Evolutionary conservation across 441 rosid species (phyloP).

Genomic region (Syzygium syzygioides): DNA sequence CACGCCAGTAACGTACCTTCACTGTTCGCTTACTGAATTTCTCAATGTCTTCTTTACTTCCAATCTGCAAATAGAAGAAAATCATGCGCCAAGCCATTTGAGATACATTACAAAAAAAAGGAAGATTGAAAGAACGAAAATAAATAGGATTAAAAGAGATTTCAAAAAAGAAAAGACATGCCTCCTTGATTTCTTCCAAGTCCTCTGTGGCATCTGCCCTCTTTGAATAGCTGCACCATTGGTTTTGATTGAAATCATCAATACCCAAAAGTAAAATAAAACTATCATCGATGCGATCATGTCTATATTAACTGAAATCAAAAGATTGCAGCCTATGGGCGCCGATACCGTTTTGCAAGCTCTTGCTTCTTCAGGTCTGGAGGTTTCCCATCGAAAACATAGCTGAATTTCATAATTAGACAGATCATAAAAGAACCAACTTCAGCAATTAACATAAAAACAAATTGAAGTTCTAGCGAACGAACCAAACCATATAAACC

Average conservation of each 20-base stretch:
- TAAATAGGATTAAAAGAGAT: not conserved
- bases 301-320: not conserved
- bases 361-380: conserved; percentile 93
- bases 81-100: not conserved
- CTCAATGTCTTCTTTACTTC: conserved; percentile 90
- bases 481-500: not conserved
- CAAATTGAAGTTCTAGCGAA: not conserved
- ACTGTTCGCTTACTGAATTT: conserved; percentile 94
- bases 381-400: conserved; percentile 95
- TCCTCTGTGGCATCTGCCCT: conserved; percentile 89
- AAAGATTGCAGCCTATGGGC: not conserved
- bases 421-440: not conserved
- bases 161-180: not conserved
- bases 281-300: not conserved
- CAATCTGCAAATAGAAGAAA: conserved; percentile 39
- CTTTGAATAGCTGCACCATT: conserved; percentile 60
- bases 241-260: not conserved
- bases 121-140: not conserved
- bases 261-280: not conserved
- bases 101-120: not conserved
- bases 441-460: not conserved
- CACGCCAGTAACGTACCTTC: conserved; percentile 37
- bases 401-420: conserved; percentile 30
- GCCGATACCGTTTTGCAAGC: conserved; percentile 78
- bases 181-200: conserved; percentile 67